A percentile compares a stretch with the other conserved stretches of the same genome.
Evolutionary conservation across 2,329 filamentous ascomycete genomes (phyloP).

Genomic region (Madurella mycetomatis): DNA sequence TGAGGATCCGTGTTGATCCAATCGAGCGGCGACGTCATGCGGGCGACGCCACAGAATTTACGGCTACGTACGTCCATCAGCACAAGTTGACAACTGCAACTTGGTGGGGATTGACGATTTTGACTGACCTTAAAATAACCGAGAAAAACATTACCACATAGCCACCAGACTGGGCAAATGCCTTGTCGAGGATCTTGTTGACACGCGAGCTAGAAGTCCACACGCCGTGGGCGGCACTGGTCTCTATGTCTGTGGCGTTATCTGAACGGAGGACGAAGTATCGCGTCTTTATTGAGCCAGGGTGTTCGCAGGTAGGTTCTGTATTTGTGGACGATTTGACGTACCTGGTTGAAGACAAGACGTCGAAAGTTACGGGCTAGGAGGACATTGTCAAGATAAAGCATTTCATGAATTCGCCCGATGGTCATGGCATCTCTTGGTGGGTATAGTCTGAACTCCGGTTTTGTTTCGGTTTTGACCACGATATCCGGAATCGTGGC

Average conservation of each 20-base stretch:
- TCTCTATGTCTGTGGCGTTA: constrained; percentile 3
- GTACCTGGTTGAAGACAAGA: not conserved
- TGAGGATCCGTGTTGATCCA: constrained; percentile 1
- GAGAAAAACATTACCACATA: constrained; percentile 4
- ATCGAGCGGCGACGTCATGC: not conserved
- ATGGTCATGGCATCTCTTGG: not conserved
- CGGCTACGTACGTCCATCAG: not conserved
- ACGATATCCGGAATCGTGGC: not conserved
- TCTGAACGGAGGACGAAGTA: constrained; percentile 3
- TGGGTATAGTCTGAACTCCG: not conserved
- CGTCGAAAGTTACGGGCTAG: not conserved
- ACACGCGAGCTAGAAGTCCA: constrained; percentile 5
- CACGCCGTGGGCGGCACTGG: constrained; percentile 1
- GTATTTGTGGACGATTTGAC: not conserved
- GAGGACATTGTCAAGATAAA: not conserved
- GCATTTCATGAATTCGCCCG: not conserved
- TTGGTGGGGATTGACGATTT: not conserved
- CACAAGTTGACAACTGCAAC: not conserved
- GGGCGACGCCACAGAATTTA: not conserved
- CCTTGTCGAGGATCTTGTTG: constrained; percentile 7
- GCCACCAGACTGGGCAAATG: not conserved
- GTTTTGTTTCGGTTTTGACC: not conserved
- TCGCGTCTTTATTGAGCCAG: not conserved
- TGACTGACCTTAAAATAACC: not conserved
- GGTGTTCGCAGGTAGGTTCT: not conserved